Base-by-base conservation (phyloP, 2,329 filamentous ascomycete genomes). In the Monosporascus sp. region DNA sequence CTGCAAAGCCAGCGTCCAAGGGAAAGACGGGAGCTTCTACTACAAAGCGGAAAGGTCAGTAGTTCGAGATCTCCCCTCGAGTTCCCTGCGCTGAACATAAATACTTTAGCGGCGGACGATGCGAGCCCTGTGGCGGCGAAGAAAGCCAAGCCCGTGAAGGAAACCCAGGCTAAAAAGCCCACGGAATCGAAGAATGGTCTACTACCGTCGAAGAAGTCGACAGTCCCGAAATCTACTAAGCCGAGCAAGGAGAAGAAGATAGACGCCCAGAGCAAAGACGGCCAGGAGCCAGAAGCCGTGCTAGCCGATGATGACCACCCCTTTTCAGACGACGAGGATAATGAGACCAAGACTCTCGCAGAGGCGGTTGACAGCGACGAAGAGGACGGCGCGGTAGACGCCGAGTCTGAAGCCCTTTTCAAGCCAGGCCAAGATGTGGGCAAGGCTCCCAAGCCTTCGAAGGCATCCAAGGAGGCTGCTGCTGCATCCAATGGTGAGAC, bases 361-460 rank as follows among this genome's bases (percentile, higher is more conserved):
- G 68, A 70, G 27, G 66, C 78, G 8, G 72, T 78, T 50, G 73
- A 75, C 46, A 74, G 71, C 58, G 74, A 76, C 27, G 73, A 74
- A 27, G 71, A 76, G 37, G 62, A 62, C 24, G 65, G 65, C 31
- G 61, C 57, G 31, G 64, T 64, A 18, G 66, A 63, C 6, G 67
- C 72, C 51, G 65, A 62, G 31, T 65, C 67, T 45, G 63, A 63
- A 31, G 61, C 65, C 8, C 24, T 18, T 50, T 79, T 74, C 65
- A 70, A 78, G 61, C 60, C 72, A n/a, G 77, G 76, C 17, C 75
- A 78, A 59, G 74, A 76, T 44, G 72, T 80, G 8, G 76, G 77
- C 63, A 76, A 76, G 64, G 72, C 78, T 38, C 80, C 80, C 51
- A 69, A 77, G 57, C 64, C 74, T 20, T 71, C 77, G 54, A 73